phyloP scores from a whole-genome alignment of 2,329 filamentous ascomycete genomes.

The Alternaria arborescens region DNA sequence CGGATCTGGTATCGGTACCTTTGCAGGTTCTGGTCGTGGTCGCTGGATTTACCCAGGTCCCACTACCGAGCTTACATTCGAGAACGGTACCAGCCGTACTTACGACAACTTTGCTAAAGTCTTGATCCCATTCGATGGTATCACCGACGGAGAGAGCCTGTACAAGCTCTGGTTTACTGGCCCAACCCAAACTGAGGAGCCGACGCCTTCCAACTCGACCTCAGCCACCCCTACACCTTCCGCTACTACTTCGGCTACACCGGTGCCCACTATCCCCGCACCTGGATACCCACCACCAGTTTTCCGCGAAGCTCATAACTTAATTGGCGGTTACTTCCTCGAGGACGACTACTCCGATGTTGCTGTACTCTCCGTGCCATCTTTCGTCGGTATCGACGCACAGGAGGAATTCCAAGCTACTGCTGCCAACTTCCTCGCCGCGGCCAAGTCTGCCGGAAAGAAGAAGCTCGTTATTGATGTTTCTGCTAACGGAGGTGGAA shows the following conservation, averaged over 20 bases:
- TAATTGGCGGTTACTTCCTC: constrained; percentile 59
- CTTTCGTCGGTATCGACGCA: constrained; percentile 48
- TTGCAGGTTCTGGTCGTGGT: constrained; percentile 56
- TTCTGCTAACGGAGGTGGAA: constrained; percentile 66
- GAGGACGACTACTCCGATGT: constrained; percentile 57
- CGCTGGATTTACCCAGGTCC: constrained; percentile 55
- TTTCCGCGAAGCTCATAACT: constrained; percentile 52
- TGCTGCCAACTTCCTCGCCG: constrained; percentile 53
- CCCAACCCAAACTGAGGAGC: constrained; percentile 22
- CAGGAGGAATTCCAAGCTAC: constrained; percentile 54
- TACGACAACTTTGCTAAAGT: constrained; percentile 57
- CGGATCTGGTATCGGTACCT: constrained; percentile 55
- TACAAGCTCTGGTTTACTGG: constrained; percentile 50
- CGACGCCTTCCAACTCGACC: constrained; percentile 23
- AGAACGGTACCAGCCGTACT: constrained; percentile 54
- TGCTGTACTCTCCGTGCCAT: constrained; percentile 56
- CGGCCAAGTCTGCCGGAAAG: constrained; percentile 61
- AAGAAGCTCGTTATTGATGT: constrained; percentile 69
- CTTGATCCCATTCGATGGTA: constrained; percentile 51
- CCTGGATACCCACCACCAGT: constrained; percentile 58
- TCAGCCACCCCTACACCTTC: constrained; percentile 30
- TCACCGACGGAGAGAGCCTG: constrained; percentile 54
- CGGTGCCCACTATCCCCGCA: constrained; percentile 36
- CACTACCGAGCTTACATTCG: constrained; percentile 56
- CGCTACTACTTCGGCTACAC: constrained; percentile 22